A percentile compares a stretch with the other conserved stretches of the same genome.
Evolutionary conservation across 2,329 filamentous ascomycete species (phyloP).

Genomic region (Plectosphaerella plurivora): DNA sequence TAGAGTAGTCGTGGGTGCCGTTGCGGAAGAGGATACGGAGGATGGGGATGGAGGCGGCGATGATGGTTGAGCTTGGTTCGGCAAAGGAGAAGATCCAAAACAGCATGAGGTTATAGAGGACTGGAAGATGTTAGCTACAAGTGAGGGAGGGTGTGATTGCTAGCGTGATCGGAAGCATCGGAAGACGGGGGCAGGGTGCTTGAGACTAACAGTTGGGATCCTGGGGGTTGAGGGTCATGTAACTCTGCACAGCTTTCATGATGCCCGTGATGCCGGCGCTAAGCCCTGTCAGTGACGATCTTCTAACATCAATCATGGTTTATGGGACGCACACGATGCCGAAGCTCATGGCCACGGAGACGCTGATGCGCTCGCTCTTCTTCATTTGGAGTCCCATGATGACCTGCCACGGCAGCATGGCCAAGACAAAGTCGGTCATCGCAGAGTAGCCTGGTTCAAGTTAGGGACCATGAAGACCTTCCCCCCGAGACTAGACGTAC

Average conservation of each 20-base stretch:
- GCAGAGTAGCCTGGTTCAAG: conserved; percentile 14
- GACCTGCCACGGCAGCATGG: conserved; percentile 22
- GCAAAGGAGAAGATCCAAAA: conserved; percentile 18
- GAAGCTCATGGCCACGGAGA: conserved; percentile 18
- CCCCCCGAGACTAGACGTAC: not conserved
- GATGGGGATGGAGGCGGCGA: conserved; percentile 23
- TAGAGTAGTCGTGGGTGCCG: not conserved
- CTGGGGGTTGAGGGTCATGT: conserved; percentile 9
- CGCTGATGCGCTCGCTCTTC: conserved; percentile 20
- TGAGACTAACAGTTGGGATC: conserved; percentile 11
- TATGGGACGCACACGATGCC: conserved; percentile 15
- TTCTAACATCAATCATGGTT: not conserved
- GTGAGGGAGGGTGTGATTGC: too few species aligned
- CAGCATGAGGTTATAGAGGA: conserved; percentile 3
- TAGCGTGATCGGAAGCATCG: too few species aligned
- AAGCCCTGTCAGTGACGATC: not conserved
- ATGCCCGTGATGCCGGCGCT: conserved; percentile 6
- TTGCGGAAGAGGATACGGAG: conserved; percentile 16
- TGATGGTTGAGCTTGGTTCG: conserved; percentile 23
- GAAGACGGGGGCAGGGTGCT: too few species aligned
- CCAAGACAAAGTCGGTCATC: conserved; percentile 20
- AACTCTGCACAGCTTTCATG: conserved; percentile 16
- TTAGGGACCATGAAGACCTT: too few species aligned
- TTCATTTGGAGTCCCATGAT: conserved; percentile 22
- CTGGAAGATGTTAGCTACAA: not conserved